These are phyloP conservation scores for Zasmidium citrigriseum DNA, from an alignment of 2,329 filamentous ascomycete species.

Conservation along the genomic window DNA sequence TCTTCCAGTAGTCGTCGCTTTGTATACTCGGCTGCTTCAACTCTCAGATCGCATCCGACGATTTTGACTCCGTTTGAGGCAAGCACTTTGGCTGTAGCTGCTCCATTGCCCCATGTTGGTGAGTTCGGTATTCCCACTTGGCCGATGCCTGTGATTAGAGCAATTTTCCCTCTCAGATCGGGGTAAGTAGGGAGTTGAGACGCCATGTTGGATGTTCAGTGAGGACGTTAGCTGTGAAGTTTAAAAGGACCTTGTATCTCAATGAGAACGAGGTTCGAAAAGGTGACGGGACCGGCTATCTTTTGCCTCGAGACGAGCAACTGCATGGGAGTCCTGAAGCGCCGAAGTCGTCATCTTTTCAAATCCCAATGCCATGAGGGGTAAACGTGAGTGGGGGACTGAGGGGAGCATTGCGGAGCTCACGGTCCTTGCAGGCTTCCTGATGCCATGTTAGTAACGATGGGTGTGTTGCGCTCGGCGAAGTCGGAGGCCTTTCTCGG, in stretches of 20 bases:
- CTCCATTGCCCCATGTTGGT: conserved; percentile 54
- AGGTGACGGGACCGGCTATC: neutral
- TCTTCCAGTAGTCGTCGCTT: conserved; percentile 40
- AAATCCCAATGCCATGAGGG: conserved; percentile 12
- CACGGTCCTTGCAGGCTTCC: no score
- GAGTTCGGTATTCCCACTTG: conserved; percentile 35
- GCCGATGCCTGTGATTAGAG: conserved; percentile 50
- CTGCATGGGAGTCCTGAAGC: neutral
- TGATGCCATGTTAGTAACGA: no score
- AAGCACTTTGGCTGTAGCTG: conserved; percentile 51
- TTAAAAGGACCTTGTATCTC: neutral
- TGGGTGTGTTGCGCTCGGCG: neutral
- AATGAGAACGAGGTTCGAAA: neutral
- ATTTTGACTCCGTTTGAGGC: conserved; percentile 52
- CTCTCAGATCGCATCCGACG: conserved; percentile 40
- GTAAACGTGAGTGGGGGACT: conserved; percentile 12
- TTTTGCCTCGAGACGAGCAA: conserved; percentile 14
- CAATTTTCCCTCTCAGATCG: conserved; percentile 46
- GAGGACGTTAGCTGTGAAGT: neutral
- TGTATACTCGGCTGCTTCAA: conserved; percentile 28
- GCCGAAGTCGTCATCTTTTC: neutral
- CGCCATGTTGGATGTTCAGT: conserved; percentile 9
- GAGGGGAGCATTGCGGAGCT: conserved; percentile 11
- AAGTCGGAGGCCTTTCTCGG: conserved; percentile 1
- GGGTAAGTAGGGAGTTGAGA: conserved; percentile 25